phyloP scores from a whole-genome alignment of 768 basidiomycete genomes.

The Coprinopsis sp. region DNA sequence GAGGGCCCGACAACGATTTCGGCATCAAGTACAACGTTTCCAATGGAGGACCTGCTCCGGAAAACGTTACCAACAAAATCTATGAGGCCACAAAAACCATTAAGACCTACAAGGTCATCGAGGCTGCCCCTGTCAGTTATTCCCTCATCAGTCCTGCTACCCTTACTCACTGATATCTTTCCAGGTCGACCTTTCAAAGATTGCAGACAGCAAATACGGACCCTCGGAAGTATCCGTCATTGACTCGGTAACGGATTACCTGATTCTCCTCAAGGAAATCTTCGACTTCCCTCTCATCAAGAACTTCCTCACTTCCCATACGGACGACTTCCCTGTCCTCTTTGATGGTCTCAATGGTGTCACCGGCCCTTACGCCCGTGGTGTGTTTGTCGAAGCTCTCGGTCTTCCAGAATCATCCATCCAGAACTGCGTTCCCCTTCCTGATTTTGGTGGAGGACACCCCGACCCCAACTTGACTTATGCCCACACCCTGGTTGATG shows the following conservation, averaged over 20 bases:
- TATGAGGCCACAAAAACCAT: conserved; percentile 89
- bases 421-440: conserved; percentile 88
- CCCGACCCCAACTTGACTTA: conserved; percentile 99
- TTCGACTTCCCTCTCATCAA: conserved; percentile 95
- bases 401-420: conserved; percentile 75
- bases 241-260: conserved; percentile 90
- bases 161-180: conserved; percentile 4
- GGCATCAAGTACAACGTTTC: conserved; percentile 99
- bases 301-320: conserved; percentile 71
- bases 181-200: conserved; percentile 80
- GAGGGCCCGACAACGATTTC: conserved; percentile 97
- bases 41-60: conserved; percentile 97
- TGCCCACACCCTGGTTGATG: conserved; percentile 89
- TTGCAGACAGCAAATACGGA: conserved; percentile 76
- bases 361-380: conserved; percentile 92
- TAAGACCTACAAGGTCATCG: conserved; percentile 77
- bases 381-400: conserved; percentile 79
- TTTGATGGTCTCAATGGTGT: conserved; percentile 97
- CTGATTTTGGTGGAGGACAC: conserved; percentile 97
- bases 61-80: conserved; percentile 93
- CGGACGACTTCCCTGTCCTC: conserved; percentile 71
- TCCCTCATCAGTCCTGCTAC: background rate
- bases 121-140: conserved; percentile 64
- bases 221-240: conserved; percentile 85
- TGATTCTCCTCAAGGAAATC: conserved; percentile 76